Evolutionary conservation across 495 filamentous ascomycete species (phyloP), one percentile per base, ranked within the genome.

Genomic region (Penicillium angulare): DNA sequence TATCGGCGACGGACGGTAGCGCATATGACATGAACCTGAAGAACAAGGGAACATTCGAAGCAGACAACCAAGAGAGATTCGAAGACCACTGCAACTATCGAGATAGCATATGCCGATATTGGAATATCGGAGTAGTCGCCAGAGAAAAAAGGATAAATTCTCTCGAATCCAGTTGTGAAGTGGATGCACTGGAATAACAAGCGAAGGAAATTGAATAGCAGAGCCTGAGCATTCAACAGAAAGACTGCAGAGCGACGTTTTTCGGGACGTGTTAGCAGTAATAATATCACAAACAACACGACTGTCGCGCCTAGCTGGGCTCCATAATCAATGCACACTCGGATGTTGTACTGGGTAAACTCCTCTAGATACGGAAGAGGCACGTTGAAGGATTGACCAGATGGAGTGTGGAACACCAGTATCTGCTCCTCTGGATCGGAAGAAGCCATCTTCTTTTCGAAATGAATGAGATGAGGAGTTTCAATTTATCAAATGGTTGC

Each of bases 271-370:
- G 86, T 88, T 54, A 89, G 63, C 13, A 88, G 69, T 13, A 85
- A 65, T 0, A 92, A 68, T 17, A 88, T 72, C 33, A 87, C 53
- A 17, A 90, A 69, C 48, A 92, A 82, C 18, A 87, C 60, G 51
- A 86, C 52, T 23, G 80, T 82, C n/a, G 87, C 86, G 24, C 90
- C 90, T 44, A 91, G 74, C 63, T 95, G 88, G 23, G 73, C 63
- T 36, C 79, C 84, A 59, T 84, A 90, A 65, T 84, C 86, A 80
- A 90, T 84, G 65, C 75, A 73, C 35, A 78, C 66, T 15, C 76
- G 71, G 39, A 81, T 59, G 55, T 74, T 73, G 63, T 82, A 80
- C 47, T 57, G 53, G 55, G 77, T 64, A 47, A 79, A 70, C 7
- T 47, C 36, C 51, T 83, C 68, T 21, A 92, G 43, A 3, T 71